Percentiles rank a stretch among this genome's conserved stretches.
phyloP scores from a whole-genome alignment of 2,329 filamentous ascomycete genomes.

The Xylaria sp. region DNA sequence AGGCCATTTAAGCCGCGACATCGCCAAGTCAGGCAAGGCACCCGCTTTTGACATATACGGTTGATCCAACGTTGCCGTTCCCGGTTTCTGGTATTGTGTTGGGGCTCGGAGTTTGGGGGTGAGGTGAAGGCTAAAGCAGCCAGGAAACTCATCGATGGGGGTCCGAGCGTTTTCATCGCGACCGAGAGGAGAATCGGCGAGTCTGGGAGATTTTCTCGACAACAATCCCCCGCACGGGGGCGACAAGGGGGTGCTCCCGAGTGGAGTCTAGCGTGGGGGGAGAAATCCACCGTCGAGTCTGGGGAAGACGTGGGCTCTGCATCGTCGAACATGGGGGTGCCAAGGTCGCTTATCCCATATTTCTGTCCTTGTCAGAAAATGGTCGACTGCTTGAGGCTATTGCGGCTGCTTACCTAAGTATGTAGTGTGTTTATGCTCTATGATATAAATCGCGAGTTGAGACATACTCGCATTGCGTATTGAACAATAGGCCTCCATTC shows the following conservation, averaged over 20 bases:
- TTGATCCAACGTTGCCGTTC: conserved; percentile 27
- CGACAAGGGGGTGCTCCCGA: background rate
- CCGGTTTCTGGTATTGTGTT: conserved; percentile 19
- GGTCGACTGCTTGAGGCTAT: too few species aligned
- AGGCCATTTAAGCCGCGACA: conserved; percentile 38
- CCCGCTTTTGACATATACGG: conserved; percentile 31
- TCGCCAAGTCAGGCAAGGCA: conserved; percentile 30
- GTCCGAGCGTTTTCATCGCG: conserved; percentile 33
- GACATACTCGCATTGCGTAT: too few species aligned
- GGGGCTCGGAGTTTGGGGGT: conserved; percentile 11
- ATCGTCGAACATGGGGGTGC: too few species aligned
- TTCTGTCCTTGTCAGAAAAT: too few species aligned
- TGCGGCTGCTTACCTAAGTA: too few species aligned
- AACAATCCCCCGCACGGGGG: conserved; percentile 31
- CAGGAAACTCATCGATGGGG: conserved; percentile 35
- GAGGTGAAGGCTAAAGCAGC: conserved; percentile 21
- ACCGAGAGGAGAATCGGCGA: too few species aligned
- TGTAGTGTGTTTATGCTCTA: too few species aligned
- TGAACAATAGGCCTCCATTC: too few species aligned
- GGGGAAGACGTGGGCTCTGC: conserved; percentile 12
- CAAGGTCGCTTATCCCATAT: too few species aligned
- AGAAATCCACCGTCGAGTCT: conserved; percentile 16
- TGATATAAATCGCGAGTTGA: too few species aligned
- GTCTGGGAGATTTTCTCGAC: conserved; percentile 22
- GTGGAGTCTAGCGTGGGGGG: conserved; percentile 37